These are phyloP conservation scores for Phylloboletellus chloephorus DNA, from an alignment of 1,284 basidiomycete genomes.

Conservation along the genomic window DNA sequence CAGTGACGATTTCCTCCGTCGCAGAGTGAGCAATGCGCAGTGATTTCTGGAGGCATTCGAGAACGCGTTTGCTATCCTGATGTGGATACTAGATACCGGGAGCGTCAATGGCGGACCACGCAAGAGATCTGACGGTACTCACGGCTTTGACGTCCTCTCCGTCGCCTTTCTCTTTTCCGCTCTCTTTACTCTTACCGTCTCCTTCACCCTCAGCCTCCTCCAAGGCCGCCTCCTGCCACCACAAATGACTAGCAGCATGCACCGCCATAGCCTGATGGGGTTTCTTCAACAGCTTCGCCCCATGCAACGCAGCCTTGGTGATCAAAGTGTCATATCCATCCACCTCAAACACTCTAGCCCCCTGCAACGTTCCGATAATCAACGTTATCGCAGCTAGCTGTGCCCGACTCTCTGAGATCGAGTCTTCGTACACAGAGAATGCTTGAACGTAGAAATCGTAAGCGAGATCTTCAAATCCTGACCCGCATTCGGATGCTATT, in stretches of 20 bases:
- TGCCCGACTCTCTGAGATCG: slow-evolving; percentile 86
- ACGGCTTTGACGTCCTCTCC: slow-evolving; percentile 56
- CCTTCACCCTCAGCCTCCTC: slow-evolving; percentile 38
- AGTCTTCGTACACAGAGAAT: slow-evolving; percentile 93
- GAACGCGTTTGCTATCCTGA: slow-evolving; percentile 89
- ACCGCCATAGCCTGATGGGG: slow-evolving; percentile 93
- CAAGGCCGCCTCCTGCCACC: slow-evolving; percentile 79
- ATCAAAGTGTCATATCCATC: slow-evolving; percentile 96
- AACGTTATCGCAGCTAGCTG: slow-evolving; percentile 91
- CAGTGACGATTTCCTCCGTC: slow-evolving; percentile 90
- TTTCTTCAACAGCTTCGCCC: slow-evolving; percentile 91
- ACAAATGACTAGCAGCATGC: slow-evolving; percentile 89
- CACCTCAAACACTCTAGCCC: slow-evolving; percentile 77
- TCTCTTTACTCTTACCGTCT: slow-evolving; percentile 31
- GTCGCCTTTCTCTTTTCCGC: slow-evolving; percentile 36
- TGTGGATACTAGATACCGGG: slow-evolving; percentile 60
- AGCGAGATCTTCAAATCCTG: slow-evolving; percentile 78
- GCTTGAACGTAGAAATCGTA: slow-evolving; percentile 96
- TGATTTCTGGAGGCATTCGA: slow-evolving; percentile 93
- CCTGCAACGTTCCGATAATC: slow-evolving; percentile 83
- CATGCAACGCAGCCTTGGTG: slow-evolving; percentile 92
- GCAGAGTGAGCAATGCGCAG: slow-evolving; percentile 89
- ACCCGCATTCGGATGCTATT: slow-evolving; percentile 82
- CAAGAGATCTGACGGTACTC: slow-evolving; percentile 33
- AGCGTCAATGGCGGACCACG: neutral